These are phyloP conservation scores for Diversispora eburnea DNA, from an alignment of 192 early-diverging fungal species.

Conservation along the genomic window DNA sequence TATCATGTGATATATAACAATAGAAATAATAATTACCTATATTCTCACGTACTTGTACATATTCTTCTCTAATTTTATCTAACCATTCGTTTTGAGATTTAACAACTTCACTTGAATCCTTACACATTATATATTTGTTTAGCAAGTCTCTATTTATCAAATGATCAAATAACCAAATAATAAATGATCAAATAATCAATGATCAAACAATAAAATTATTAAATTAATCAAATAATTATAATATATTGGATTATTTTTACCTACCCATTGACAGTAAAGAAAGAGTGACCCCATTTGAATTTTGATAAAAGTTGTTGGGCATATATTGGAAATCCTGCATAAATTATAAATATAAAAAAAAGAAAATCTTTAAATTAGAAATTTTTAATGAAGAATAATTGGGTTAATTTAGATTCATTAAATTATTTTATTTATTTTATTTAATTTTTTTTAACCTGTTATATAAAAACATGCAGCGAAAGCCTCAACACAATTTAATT, in stretches of 20 bases:
- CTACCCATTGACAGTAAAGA: constrained; percentile 85
- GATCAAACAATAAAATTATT: not conserved
- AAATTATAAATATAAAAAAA: constrained; percentile 2
- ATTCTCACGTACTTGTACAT: constrained; percentile 44
- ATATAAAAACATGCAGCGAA: constrained; percentile 93
- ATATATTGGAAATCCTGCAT: constrained; percentile 48
- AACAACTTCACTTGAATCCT: constrained; percentile 68
- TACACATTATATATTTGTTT: constrained; percentile 71
- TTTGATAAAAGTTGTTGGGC: constrained; percentile 74
- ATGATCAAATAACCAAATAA: not conserved
- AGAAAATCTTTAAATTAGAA: not conserved
- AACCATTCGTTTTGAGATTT: constrained; percentile 79
- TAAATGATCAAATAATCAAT: not conserved
- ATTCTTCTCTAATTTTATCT: constrained; percentile 66
- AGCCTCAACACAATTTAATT: constrained; percentile 96
- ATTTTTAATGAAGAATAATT: not conserved
- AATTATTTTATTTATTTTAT: no score
- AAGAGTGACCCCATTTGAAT: constrained; percentile 96
- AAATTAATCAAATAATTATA: not conserved
- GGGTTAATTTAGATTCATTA: no score
- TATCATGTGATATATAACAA: no score
- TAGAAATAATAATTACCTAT: constrained; percentile 8
- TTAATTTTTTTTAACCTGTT: constrained; percentile 57
- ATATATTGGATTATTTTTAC: not conserved
- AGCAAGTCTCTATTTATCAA: constrained; percentile 59